Percentiles rank a stretch among this genome's conserved stretches.
phyloP scores from a whole-genome alignment of 148 eudicot genomes.

The Fagopyrum homotropicum region DNA sequence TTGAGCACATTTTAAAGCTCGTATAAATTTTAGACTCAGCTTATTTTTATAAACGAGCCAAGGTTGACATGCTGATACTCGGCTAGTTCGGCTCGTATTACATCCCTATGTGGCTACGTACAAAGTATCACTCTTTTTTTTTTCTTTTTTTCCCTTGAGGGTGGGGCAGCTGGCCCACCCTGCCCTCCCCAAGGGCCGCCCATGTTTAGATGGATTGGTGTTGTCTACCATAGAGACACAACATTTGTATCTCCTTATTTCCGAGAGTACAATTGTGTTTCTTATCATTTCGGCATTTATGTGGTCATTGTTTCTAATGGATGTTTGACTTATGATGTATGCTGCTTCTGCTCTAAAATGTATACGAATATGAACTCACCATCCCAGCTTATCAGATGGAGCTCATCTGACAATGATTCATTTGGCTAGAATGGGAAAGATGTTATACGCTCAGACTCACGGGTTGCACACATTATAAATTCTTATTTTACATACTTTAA shows the following conservation, averaged over 20 bases:
- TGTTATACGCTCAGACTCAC: constrained; percentile 68
- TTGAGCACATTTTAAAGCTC: no score
- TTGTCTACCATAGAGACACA: not conserved
- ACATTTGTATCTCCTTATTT: no score
- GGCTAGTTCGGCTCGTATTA: no score
- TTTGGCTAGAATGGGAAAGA: constrained; percentile 92
- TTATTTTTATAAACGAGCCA: no score
- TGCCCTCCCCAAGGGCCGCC: no score
- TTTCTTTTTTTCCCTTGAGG: no score
- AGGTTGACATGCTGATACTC: no score
- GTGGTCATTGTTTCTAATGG: not conserved
- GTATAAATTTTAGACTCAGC: no score
- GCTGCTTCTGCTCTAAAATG: constrained; percentile 71
- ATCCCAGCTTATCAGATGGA: constrained; percentile 74
- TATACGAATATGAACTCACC: constrained; percentile 70
- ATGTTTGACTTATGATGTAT: not conserved
- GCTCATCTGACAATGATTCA: constrained; percentile 67
- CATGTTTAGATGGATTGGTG: not conserved
- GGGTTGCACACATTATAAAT: constrained; percentile 62
- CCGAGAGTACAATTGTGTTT: no score
- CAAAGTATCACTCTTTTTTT: no score
- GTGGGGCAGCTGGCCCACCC: no score
- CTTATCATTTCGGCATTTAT: not conserved
- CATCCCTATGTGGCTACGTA: no score
- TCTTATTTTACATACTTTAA: not conserved